A percentile compares a stretch with the other conserved stretches of the same genome.
Conservation (phyloP, 352 stramenopile species). For the Phytopythium montanum region DNA sequence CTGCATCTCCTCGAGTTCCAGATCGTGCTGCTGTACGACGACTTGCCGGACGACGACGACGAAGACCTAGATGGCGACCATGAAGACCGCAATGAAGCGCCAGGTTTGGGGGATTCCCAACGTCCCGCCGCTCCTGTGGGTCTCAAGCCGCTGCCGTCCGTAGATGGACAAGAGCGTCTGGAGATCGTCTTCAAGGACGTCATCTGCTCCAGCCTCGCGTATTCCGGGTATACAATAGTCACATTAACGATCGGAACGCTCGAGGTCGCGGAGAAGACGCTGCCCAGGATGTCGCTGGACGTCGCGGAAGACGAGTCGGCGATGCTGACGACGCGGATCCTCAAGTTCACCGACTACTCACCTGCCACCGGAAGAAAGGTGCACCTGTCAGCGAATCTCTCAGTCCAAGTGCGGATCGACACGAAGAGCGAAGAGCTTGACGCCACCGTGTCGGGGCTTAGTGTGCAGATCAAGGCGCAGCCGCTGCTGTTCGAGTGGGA, state of each 20-base stretch:
- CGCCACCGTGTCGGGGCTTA: constrained; percentile 31
- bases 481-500: constrained; percentile 82
- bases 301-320: constrained; percentile 50
- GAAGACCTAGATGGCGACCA: constrained; percentile 30
- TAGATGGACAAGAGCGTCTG: constrained; percentile 64
- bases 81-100: constrained; percentile 16
- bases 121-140: constrained; percentile 20
- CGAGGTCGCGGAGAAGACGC: constrained; percentile 65
- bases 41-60: constrained; percentile 56
- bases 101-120: constrained; percentile 17
- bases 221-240: constrained; percentile 47
- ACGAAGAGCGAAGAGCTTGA: constrained; percentile 32
- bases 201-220: constrained; percentile 58
- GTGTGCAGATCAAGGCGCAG: constrained; percentile 66
- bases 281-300: constrained; percentile 76
- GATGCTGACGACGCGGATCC: constrained; percentile 55
- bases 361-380: constrained; percentile 54
- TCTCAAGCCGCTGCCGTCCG: constrained; percentile 38
- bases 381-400: constrained; percentile 64
- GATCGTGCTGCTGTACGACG: constrained; percentile 76
- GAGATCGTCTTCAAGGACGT: constrained; percentile 70
- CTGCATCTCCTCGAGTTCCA: constrained; percentile 75
- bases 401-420: constrained; percentile 63
- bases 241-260: constrained; percentile 59
- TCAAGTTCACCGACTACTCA: constrained; percentile 61